Evolutionary conservation across 2,329 filamentous ascomycete species (phyloP).

Genomic region (Talaromyces atroroseus): DNA sequence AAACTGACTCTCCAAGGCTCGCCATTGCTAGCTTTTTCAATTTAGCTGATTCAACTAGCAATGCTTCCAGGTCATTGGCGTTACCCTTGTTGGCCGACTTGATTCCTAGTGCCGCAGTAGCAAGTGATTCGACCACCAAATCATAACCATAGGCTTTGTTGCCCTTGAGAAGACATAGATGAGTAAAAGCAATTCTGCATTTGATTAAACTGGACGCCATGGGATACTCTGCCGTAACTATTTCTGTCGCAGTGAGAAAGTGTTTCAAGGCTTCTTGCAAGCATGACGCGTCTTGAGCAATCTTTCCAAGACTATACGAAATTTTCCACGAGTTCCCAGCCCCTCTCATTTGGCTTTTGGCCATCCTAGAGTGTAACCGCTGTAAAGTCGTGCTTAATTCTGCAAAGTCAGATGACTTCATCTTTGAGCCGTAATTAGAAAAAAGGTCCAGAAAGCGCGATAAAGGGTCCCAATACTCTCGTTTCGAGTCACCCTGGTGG

Average conservation of each 20-base stretch:
- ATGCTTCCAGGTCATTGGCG: slow-evolving; percentile 37
- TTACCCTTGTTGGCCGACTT: slow-evolving; percentile 36
- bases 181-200: slow-evolving; percentile 35
- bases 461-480: slow-evolving; percentile 42
- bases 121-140: slow-evolving; percentile 22
- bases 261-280: slow-evolving; percentile 35
- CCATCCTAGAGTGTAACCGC: slow-evolving; percentile 28
- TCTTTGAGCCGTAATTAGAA: slow-evolving; percentile 26
- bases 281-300: slow-evolving; percentile 37
- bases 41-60: slow-evolving; percentile 38
- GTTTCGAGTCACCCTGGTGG: slow-evolving; percentile 36
- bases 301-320: slow-evolving; percentile 31
- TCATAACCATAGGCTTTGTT: slow-evolving; percentile 19
- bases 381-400: slow-evolving; percentile 31
- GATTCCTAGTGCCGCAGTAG: slow-evolving; percentile 31
- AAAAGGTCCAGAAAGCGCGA: slow-evolving; percentile 35
- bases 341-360: slow-evolving; percentile 24
- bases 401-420: slow-evolving; percentile 35
- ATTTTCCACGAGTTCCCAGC: slow-evolving; percentile 26
- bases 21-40: slow-evolving; percentile 39
- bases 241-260: slow-evolving; percentile 27
- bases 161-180: slow-evolving; percentile 28
- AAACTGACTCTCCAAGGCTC: slow-evolving; percentile 28
- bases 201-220: slow-evolving; percentile 32
- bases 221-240: slow-evolving; percentile 27